These are phyloP conservation scores for Sugiyamaella japonica DNA, from an alignment of 1,139 yeast species.

Conservation along the genomic window DNA sequence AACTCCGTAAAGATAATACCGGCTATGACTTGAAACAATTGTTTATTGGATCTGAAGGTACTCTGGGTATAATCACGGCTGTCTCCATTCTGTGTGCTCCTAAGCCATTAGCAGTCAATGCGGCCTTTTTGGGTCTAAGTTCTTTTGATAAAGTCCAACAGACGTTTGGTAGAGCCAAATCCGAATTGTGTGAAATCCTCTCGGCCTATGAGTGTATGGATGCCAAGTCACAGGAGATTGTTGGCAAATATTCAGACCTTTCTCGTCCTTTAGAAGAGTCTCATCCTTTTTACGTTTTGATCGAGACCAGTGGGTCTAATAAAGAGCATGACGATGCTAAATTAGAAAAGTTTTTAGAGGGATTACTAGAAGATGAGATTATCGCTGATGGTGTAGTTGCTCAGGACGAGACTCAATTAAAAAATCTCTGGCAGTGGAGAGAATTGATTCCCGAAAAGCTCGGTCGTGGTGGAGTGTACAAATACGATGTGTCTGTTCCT, in stretches of 20 bases:
- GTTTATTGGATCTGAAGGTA: constrained; percentile 92
- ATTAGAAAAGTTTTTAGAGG: constrained; percentile 73
- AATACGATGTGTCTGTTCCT: constrained; percentile 93
- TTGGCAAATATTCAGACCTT: constrained; percentile 50
- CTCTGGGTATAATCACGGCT: constrained; percentile 87
- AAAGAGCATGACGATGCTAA: constrained; percentile 59
- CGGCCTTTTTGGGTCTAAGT: constrained; percentile 82
- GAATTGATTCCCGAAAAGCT: constrained; percentile 90
- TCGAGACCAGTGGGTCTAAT: constrained; percentile 93
- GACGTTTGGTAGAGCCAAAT: constrained; percentile 76
- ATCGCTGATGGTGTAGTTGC: constrained; percentile 94
- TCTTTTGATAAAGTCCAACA: constrained; percentile 80
- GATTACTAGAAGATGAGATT: constrained; percentile 77
- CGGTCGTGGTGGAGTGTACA: constrained; percentile 84
- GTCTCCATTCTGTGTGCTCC: constrained; percentile 88
- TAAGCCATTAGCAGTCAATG: constrained; percentile 85
- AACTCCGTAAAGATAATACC: constrained; percentile 89
- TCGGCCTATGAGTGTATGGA: constrained; percentile 98
- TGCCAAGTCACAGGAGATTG: constrained; percentile 64
- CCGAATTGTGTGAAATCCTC: constrained; percentile 77
- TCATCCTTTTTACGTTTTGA: constrained; percentile 84
- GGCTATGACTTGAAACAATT: constrained; percentile 91
- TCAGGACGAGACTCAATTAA: constrained; percentile 86
- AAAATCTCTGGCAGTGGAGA: constrained; percentile 91
- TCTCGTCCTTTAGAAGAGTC: constrained; percentile 75